A percentile compares a stretch with the other conserved stretches of the same genome.
phyloP scores from a whole-genome alignment of 140 eudicot genomes.

The Flaveria floridana region DNA sequence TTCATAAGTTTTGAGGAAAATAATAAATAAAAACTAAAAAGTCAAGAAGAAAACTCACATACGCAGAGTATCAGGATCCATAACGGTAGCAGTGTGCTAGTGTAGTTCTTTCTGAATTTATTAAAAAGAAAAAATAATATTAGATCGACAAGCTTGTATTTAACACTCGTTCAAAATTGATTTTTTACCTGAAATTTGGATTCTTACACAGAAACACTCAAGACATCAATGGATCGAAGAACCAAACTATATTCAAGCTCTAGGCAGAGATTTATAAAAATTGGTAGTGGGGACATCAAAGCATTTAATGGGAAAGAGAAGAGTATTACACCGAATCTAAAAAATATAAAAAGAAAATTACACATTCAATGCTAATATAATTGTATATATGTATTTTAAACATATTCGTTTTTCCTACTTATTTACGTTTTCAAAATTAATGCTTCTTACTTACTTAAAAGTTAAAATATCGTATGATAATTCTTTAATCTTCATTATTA shows the following conservation, averaged over 20 bases:
- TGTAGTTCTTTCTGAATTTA: constrained; percentile 13
- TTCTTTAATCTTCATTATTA: too few species aligned
- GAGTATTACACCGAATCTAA: background rate
- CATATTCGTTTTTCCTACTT: too few species aligned
- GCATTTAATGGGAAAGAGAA: constrained; percentile 2
- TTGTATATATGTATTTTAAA: background rate
- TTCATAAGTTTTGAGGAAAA: background rate
- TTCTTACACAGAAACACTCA: background rate
- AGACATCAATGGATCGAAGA: background rate
- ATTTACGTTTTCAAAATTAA: too few species aligned
- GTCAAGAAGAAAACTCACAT: constrained; percentile 20
- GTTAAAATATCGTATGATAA: too few species aligned
- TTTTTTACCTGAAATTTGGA: background rate
- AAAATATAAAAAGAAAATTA: background rate
- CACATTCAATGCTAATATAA: constrained; percentile 6
- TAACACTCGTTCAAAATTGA: background rate
- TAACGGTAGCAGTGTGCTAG: background rate
- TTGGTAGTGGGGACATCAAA: background rate
- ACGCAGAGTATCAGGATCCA: background rate
- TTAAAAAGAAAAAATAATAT: background rate
- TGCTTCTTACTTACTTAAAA: too few species aligned
- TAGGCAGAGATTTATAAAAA: background rate
- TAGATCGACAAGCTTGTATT: too few species aligned
- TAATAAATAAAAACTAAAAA: background rate
- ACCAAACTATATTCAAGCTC: background rate